Conservation (phyloP, 164 flowering plant genomes). For the Macadamia integrifolia region DNA sequence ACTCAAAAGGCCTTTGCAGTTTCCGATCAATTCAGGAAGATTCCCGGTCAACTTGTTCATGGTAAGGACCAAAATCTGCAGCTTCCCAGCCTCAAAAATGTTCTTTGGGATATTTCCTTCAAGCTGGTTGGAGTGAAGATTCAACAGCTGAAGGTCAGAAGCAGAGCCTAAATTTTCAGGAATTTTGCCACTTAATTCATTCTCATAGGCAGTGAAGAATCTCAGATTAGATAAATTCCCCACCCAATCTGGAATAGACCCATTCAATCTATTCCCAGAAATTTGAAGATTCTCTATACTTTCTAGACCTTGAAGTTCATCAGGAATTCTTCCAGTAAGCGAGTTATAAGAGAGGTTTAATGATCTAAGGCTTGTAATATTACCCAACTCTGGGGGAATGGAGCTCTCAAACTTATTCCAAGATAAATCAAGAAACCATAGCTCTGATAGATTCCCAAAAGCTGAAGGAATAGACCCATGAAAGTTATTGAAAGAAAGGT, state of each 20-base stretch:
- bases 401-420: constrained; percentile 54
- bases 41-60: constrained; percentile 61
- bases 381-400: constrained; percentile 64
- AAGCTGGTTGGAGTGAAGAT: constrained; percentile 86
- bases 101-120: constrained; percentile 72
- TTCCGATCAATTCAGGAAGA: constrained; percentile 62
- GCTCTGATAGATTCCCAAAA: constrained; percentile 66
- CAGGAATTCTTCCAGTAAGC: constrained; percentile 58
- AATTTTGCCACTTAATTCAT: constrained; percentile 53
- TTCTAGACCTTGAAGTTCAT: constrained; percentile 50
- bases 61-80: constrained; percentile 70
- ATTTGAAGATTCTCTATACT: constrained; percentile 60
- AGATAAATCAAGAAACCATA: constrained; percentile 85
- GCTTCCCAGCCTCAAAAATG: constrained; percentile 64
- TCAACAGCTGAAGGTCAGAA: constrained; percentile 57
- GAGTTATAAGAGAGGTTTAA: constrained; percentile 73
- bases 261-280: constrained; percentile 61
- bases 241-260: constrained; percentile 75
- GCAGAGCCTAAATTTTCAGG: constrained; percentile 63
- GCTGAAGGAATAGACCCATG: constrained; percentile 59
- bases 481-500: constrained; percentile 69
- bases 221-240: constrained; percentile 62
- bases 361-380: constrained; percentile 57
- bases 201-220: constrained; percentile 87
- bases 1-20: constrained; percentile 65